Base-by-base conservation (phyloP, 345 rosid genomes). In the Cardamine chenopodiifolia region DNA sequence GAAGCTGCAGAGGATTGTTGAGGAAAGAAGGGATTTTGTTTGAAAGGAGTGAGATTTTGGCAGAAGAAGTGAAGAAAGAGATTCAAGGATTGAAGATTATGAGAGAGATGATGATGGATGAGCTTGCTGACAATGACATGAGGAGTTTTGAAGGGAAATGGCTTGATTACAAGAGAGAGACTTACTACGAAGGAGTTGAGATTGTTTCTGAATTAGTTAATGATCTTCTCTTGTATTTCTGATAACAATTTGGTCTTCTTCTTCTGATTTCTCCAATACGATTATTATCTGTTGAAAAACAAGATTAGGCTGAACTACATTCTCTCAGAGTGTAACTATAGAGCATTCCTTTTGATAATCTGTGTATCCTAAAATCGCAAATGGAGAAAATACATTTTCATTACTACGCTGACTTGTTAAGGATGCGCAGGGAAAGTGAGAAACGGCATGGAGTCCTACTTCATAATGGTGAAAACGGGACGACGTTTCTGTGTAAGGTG, bases 51-150 rank as follows among this genome's bases (percentile, higher is more conserved):
- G 84, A 70, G 15, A 67, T 78, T 83, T 56, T 86, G 79, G 96
- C 87, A 0, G 89, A 82, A 58, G 86, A 89, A 68, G 52, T 90
- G 79, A 77, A 75, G 47, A 84, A 63, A 76, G 91, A 83, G 74
- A 79, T 88, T 3, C 57, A 31, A 0, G 74, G 84, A 10, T 75
- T 87, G 90, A 84, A 81, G 70, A 75, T 76, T 73, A 84, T 78
- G 81, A 87, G 89, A 61, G 91, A 82, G 54, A 35, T 82, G 82
- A 79, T 83, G 87, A 86, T 87, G 73, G 98, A 95, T 79, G 96
- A 90, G 50, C 92, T 95, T 44, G 90, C 89, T 39, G 89, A 90
- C 35, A 85, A 50, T 64, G 92, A 95, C 78, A 92, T 92, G 99
- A 86, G 82, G 81, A 76, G 77, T 17, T 18, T 11, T 68, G 25